Evolutionary conservation across 192 early-diverging fungal genomes (phyloP).

Genomic region (Umbelopsis vinacea): DNA sequence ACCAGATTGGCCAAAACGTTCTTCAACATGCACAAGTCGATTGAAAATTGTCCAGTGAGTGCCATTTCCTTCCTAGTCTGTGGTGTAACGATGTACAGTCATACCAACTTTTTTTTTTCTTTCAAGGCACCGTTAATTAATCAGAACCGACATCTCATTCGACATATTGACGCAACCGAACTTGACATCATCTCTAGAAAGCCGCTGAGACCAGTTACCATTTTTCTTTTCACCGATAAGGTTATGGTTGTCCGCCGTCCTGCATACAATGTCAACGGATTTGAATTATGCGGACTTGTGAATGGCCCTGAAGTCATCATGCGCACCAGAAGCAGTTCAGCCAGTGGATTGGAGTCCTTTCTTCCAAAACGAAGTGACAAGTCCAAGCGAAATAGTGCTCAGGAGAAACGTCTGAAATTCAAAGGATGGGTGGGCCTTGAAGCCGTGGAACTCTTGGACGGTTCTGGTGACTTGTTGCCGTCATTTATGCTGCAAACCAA

Average conservation of each 20-base stretch:
- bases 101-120: not conserved
- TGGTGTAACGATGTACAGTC: constrained; percentile 19
- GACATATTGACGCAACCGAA: constrained; percentile 31
- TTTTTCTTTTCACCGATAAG: constrained; percentile 37
- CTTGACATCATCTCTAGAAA: constrained; percentile 17
- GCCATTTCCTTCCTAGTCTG: not conserved
- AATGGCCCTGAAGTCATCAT: constrained; percentile 16
- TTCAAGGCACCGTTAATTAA: constrained; percentile 27
- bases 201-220: constrained; percentile 24
- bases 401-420: constrained; percentile 30
- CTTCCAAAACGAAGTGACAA: not conserved
- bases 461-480: constrained; percentile 9
- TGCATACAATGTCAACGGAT: constrained; percentile 6
- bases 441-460: constrained; percentile 35
- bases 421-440: constrained; percentile 43
- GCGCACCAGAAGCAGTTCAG: constrained; percentile 17
- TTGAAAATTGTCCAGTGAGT: constrained; percentile 31
- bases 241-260: constrained; percentile 29
- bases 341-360: constrained; percentile 7
- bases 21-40: constrained; percentile 26
- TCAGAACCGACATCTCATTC: constrained; percentile 28
- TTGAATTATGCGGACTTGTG: constrained; percentile 20
- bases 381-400: not conserved
- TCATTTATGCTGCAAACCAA: constrained; percentile 20
- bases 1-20: constrained; percentile 20